Conservation (phyloP, 2,329 filamentous ascomycete genomes). For the Davidsoniella australis region DNA sequence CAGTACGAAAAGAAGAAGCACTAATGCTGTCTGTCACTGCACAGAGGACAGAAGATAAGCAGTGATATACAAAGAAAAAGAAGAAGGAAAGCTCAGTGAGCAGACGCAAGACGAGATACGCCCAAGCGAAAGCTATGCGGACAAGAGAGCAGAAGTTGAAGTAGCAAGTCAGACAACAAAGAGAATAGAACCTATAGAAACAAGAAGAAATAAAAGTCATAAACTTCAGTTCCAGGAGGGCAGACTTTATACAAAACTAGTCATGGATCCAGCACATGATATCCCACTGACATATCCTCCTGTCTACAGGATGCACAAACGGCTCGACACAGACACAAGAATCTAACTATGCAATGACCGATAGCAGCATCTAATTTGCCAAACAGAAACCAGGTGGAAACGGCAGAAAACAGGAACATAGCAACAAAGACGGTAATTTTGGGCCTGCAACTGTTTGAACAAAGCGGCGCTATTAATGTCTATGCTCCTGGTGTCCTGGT, state of each 20-base stretch:
- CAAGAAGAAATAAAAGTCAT: neutral
- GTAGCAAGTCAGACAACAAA: constrained; percentile 1
- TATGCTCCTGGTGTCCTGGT: too few species aligned
- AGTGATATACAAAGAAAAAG: neutral
- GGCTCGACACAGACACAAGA: neutral
- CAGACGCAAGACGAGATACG: constrained; percentile 11
- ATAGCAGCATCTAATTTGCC: neutral
- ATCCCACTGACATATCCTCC: too few species aligned
- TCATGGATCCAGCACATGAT: too few species aligned
- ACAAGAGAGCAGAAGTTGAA: constrained; percentile 5
- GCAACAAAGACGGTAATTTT: too few species aligned
- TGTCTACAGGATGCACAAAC: neutral
- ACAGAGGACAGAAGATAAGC: neutral
- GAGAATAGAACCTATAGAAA: neutral
- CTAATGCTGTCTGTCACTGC: neutral
- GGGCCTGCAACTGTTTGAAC: too few species aligned
- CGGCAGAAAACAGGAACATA: too few species aligned
- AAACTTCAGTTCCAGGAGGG: neutral
- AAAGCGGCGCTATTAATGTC: too few species aligned
- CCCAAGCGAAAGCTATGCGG: constrained; percentile 4
- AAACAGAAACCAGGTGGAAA: neutral
- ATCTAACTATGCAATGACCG: neutral
- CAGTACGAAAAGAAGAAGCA: neutral
- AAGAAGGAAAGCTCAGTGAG: constrained; percentile 3
- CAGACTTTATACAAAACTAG: neutral